A percentile compares a stretch with the other conserved stretches of the same genome.
These are phyloP conservation scores for Zostera marina DNA, from an alignment of 116 monocot species.

Conservation along the genomic window DNA sequence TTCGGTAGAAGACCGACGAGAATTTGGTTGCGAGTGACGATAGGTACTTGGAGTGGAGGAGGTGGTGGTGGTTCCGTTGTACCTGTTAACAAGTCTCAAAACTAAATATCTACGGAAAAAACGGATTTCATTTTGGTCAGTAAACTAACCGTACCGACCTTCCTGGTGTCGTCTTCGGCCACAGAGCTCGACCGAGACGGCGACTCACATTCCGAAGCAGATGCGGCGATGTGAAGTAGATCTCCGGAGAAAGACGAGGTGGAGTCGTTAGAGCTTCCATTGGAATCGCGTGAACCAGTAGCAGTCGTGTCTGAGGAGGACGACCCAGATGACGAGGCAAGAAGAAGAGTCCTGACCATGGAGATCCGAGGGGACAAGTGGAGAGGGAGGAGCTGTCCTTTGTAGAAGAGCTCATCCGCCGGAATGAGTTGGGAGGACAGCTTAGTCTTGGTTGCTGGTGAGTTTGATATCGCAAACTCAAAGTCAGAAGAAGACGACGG, in stretches of 20 bases:
- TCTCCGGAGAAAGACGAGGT: slow-evolving; percentile 20
- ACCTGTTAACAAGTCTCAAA: neutral
- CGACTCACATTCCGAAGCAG: slow-evolving; percentile 14
- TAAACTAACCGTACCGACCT: neutral
- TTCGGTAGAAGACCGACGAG: slow-evolving; percentile 70
- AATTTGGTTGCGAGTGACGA: slow-evolving; percentile 64
- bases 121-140: neutral
- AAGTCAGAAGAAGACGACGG: slow-evolving; percentile 57
- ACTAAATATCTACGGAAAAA: neutral
- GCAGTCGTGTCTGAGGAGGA: slow-evolving; percentile 37
- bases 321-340: slow-evolving; percentile 18
- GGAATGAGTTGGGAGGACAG: slow-evolving; percentile 4
- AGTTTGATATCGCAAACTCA: neutral
- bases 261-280: slow-evolving; percentile 38
- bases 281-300: slow-evolving; percentile 42
- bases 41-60: slow-evolving; percentile 34
- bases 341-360: neutral
- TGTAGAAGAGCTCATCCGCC: slow-evolving; percentile 3
- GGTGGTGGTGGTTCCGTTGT: neutral
- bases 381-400: slow-evolving; percentile 2
- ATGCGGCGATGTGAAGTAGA: slow-evolving; percentile 11
- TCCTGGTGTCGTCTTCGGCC: slow-evolving; percentile 41
- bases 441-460: neutral
- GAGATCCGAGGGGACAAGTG: neutral
- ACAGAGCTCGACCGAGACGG: slow-evolving; percentile 57